Base-by-base conservation (phyloP, 2,329 filamentous ascomycete genomes). In the Apiospora saccharicola region DNA sequence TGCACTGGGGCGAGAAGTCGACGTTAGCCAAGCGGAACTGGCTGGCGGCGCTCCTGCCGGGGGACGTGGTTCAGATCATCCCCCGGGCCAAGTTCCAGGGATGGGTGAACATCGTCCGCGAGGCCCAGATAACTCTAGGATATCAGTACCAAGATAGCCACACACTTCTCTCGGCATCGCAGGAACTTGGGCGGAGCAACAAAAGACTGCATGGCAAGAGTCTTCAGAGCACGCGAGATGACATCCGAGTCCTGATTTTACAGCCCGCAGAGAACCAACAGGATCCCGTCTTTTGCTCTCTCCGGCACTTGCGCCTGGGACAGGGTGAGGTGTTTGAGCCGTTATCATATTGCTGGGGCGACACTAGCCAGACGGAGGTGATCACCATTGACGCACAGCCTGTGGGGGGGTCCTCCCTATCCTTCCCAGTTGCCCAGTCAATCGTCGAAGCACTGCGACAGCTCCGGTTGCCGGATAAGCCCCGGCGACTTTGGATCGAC, bases 51-150 rank as follows among this genome's bases (percentile, higher is more conserved):
- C 68, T 70, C 13, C 68, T 70, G 14, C 68, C 68, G 10, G 68
- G 68, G 2, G 68, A 70, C 46, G 68, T 57, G 68, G 22, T 70
- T 24, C 68, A 70, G 22, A 46, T 70, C 22, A 46, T 70, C 14
- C 68, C 68, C n/a, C 26, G 47, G 22, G 68, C 68, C 14, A 70
- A 51, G 14, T 41, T 70, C 13, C 68, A 70, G 22, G 46, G 24
- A 10, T 70, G 68, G 68, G 68, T 70, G 30, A 70, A 70, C 68
- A 41, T 70, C 8, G 47, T 51, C 22, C 24, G 68, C 6, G 68
- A 70, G 24, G 68, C 68, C 24, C 44, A 37, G 3, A 37, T 70
- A 1, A 70, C 24, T 1, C 13, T 70, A 30, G 46, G 46, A 0
- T 70, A 57, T 41, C 44, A 57, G 34, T 34, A 22, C 6, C 37